Evolutionary conservation across 176 grass and related monocot species (phyloP), one percentile per base, ranked within the genome.

Genomic region (Chloris gayana): DNA sequence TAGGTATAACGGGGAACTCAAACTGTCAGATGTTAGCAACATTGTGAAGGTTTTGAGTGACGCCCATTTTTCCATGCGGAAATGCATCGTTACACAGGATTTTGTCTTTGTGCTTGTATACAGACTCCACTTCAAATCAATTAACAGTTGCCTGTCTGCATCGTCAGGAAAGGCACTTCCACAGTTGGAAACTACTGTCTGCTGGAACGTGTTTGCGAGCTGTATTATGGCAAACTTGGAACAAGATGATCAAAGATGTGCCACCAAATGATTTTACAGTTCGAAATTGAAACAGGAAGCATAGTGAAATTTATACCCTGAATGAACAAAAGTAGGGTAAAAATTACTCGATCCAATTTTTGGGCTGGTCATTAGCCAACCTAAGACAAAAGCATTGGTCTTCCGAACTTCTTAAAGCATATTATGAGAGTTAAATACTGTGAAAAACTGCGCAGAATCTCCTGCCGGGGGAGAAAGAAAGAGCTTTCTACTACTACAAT

Each of bases 61-160:
- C 80, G 82, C 64, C 87, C 73, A 75, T 78, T 84, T 73, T 89
- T 80, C 83, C 75, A 67, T 67, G 73, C 78, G 35, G 25, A 50
- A 62, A 49, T n/a, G 53, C 32, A 15, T 31, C 15, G 15, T 71
- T 57, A 71, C 80, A 72, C 41, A 80, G 50, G 81, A 49, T 75
- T 79, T 77, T 77, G 85, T 45, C 81, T 61, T 70, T 70, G 75
- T 80, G 80, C 22, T 24, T 88, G n/a, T 35, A 72, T 67, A 57
- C 64, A 25, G 45, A 54, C 70, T 50, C 44, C 54, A 80, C 53
- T 27, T 88, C 62, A 29, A 35, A 45, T 70, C 80, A 89, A 58
- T n/a, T 6, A 35, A 35, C 18, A 0, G 62, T 12, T 17, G 30
- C 31, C 13, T 39, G 32, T 32, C 15, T 42, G 39, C 31, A 46